Base-by-base conservation (phyloP, 2,329 filamentous ascomycete genomes). In the Neonectria neomacrospora region DNA sequence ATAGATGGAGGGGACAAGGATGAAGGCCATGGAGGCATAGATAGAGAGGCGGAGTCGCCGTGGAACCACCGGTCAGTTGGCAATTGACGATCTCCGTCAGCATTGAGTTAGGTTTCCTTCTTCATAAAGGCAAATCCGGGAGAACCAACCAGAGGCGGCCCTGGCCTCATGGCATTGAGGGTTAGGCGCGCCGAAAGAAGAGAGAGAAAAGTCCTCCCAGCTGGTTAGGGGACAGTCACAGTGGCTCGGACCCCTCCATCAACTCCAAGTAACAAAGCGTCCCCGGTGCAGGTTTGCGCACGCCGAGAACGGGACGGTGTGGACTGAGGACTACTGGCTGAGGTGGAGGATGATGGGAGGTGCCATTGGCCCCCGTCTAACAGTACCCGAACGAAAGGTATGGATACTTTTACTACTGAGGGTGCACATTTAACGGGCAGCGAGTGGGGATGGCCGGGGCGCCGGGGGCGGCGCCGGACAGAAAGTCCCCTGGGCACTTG, bases 401-500 rank as follows among this genome's bases (percentile, higher is more conserved):
- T n/a, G 34, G 39, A 39, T 28, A 51, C n/a, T 16, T 22, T 30
- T 51, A 10, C 6, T 30, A 32, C 28, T 14, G 12, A 53, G 53
- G 14, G 12, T 20, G 18, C 22, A 18, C 32, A 28, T 53, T 54
- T 16, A 30, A 47, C 23, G 23, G 23, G 47, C 26, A 30, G 48
- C 14, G 18, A 41, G 54, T 54, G 54, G 60, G 32, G 44, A 26
- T 18, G 18, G 68, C 71, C 67, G 70, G 58, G 60, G 32, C 50
- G 51, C 5, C 71, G 68, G 70, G 58, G 60, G 32, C 50, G 51
- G 12, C 34, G 5, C 53, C 64, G 69, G 68, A 63, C 65, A 50
- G 52, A 48, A 41, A 61, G 42, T 71, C 64, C 71, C 68, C 67
- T 73, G 45, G 44, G 52, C 68, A 55, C 69, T 68, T 70, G 71